These are phyloP conservation scores for Trichoderma koningiopsis DNA, from an alignment of 2,329 filamentous ascomycete species.

Conservation along the genomic window DNA sequence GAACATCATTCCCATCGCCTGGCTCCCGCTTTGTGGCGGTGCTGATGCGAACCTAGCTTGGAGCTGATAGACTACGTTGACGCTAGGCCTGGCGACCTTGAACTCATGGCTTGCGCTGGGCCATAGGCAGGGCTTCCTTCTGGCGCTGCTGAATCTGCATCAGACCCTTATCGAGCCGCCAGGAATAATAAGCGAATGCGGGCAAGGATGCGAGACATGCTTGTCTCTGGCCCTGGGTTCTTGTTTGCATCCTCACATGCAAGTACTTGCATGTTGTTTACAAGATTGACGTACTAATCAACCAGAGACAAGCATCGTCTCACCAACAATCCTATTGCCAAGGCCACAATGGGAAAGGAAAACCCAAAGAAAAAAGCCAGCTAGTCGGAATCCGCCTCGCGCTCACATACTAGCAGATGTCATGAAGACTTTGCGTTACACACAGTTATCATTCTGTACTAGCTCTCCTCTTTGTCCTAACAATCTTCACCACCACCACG, in stretches of 20 bases:
- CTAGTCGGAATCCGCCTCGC: not conserved
- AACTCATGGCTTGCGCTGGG: not conserved
- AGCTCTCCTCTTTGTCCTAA: not conserved
- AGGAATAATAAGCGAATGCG: not conserved
- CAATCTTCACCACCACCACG: not conserved
- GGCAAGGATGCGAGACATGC: not conserved
- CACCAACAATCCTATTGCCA: not conserved
- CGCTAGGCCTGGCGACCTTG: not conserved
- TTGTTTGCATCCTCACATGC: not conserved
- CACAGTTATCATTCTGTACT: not conserved
- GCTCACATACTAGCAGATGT: not conserved
- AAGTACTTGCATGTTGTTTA: not conserved
- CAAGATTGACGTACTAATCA: not conserved
- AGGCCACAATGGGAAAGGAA: not conserved
- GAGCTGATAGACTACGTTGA: not conserved
- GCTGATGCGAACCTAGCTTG: not conserved
- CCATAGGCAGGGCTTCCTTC: not conserved
- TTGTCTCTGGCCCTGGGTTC: not conserved
- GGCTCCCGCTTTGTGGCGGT: slow-evolving; percentile 15
- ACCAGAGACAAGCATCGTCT: not conserved
- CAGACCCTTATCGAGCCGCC: not conserved
- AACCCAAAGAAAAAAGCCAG: not conserved
- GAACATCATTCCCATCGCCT: not conserved
- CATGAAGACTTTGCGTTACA: not conserved
- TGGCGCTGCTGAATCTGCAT: not conserved